These are phyloP conservation scores for Otatea glauca DNA, from an alignment of 176 grass and related monocot species.

Conservation along the genomic window DNA sequence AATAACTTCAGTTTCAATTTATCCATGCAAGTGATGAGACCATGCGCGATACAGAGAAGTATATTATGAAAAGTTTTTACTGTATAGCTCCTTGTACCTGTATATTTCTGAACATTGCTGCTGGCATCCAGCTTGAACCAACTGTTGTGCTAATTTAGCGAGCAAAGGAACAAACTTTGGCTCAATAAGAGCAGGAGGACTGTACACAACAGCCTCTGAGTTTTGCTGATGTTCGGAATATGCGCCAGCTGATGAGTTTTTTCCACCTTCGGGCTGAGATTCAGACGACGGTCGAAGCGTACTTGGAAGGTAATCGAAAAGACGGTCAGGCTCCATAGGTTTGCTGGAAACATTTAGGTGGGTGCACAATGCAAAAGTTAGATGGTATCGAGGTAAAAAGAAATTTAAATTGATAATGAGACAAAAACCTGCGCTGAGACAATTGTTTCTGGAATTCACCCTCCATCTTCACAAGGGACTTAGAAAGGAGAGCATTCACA, in stretches of 20 bases:
- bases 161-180: constrained; percentile 83
- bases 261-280: constrained; percentile 65
- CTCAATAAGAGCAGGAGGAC: constrained; percentile 85
- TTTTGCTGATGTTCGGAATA: constrained; percentile 53
- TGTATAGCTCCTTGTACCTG: constrained; percentile 51
- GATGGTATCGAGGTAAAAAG: neutral
- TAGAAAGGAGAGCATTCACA: constrained; percentile 69
- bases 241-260: constrained; percentile 42
- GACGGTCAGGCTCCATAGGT: constrained; percentile 86
- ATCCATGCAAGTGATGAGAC: neutral
- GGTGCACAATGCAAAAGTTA: constrained; percentile 17
- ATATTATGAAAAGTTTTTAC: constrained; percentile 1
- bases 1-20: neutral
- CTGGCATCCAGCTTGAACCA: constrained; percentile 87
- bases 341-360: constrained; percentile 61
- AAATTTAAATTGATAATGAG: constrained; percentile 20
- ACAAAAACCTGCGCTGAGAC: constrained; percentile 63
- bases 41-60: constrained; percentile 1
- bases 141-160: constrained; percentile 82
- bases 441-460: constrained; percentile 83
- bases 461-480: constrained; percentile 83
- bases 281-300: constrained; percentile 74
- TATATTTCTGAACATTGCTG: constrained; percentile 88
- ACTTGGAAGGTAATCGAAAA: constrained; percentile 92
- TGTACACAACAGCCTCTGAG: constrained; percentile 67